Conservation (phyloP, 768 basidiomycete genomes). For the Lyophyllum decastes region DNA sequence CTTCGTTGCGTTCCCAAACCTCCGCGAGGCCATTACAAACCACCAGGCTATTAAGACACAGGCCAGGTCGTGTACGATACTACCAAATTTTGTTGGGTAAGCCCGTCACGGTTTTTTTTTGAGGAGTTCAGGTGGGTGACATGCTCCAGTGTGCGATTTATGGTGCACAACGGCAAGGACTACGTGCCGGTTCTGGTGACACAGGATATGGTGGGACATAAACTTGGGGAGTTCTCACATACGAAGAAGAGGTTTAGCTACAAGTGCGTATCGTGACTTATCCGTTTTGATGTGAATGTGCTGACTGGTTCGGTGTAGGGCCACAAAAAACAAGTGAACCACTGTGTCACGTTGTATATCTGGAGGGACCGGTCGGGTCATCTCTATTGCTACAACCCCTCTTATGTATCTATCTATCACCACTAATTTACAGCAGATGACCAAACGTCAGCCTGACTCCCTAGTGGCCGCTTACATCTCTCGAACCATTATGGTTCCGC, state of each 20-base stretch:
- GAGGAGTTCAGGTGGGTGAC: neutral
- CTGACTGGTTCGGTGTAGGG: slow-evolving; percentile 2
- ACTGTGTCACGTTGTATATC: neutral
- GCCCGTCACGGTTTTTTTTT: slow-evolving; percentile 22
- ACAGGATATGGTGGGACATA: slow-evolving; percentile 99
- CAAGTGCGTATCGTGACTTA: slow-evolving; percentile 56
- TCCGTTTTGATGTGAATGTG: neutral
- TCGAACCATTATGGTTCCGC: neutral
- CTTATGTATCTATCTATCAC: neutral
- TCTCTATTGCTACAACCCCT: neutral
- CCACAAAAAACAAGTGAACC: slow-evolving; percentile 22
- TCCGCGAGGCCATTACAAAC: slow-evolving; percentile 77
- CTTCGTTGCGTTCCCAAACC: slow-evolving; percentile 90
- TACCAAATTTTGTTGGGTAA: slow-evolving; percentile 96
- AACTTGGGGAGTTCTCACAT: slow-evolving; percentile 91
- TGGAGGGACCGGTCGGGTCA: neutral
- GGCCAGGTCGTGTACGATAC: slow-evolving; percentile 86
- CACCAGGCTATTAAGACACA: slow-evolving; percentile 88
- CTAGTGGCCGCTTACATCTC: neutral
- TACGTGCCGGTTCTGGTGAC: slow-evolving; percentile 85
- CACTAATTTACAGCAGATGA: slow-evolving; percentile 1
- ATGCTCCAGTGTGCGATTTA: slow-evolving; percentile 69
- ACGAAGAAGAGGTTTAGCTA: slow-evolving; percentile 87
- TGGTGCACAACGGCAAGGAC: slow-evolving; percentile 94
- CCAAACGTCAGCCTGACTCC: neutral